Evolutionary conservation across 768 basidiomycete species (phyloP).

Genomic region (Mycena galopus): DNA sequence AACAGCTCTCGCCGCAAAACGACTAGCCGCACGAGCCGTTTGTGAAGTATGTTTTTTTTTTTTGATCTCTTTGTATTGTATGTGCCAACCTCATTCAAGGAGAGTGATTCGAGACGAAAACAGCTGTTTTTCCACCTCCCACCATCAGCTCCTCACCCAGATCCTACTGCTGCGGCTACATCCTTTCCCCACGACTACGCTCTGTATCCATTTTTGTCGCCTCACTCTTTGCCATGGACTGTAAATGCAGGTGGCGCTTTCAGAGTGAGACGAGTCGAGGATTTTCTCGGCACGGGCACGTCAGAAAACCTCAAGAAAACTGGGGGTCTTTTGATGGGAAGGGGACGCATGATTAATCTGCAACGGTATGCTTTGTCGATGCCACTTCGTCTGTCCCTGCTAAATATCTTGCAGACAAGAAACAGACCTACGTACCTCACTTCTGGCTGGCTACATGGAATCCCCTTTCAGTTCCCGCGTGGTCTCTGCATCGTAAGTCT

Average conservation of each 20-base stretch:
- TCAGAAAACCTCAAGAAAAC: constrained; percentile 51
- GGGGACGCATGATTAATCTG: constrained; percentile 48
- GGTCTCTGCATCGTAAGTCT: constrained; percentile 58
- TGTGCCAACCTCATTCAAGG: constrained; percentile 23
- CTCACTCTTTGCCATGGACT: constrained; percentile 64
- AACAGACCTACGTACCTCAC: constrained; percentile 27
- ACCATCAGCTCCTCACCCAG: constrained; percentile 41
- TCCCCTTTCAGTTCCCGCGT: constrained; percentile 23
- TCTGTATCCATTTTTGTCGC: constrained; percentile 75
- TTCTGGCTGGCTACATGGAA: constrained; percentile 9
- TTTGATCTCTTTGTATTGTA: neutral
- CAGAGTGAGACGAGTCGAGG: constrained; percentile 71
- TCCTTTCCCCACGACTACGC: constrained; percentile 62
- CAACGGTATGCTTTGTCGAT: constrained; percentile 49
- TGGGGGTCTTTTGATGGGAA: constrained; percentile 54
- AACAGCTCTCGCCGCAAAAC: constrained; percentile 60
- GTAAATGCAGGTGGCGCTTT: constrained; percentile 60
- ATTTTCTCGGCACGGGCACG: constrained; percentile 63
- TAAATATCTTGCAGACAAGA: constrained; percentile 19
- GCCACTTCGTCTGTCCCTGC: neutral
- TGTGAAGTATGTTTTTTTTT: constrained; percentile 59
- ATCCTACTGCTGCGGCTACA: constrained; percentile 40
- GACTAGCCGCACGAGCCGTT: constrained; percentile 64
- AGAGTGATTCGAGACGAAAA: constrained; percentile 19
- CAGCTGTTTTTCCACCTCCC: constrained; percentile 45